Percentiles rank a stretch among this genome's conserved stretches.
These are phyloP conservation scores for Diaporthe humulicola DNA, from an alignment of 2,329 filamentous ascomycete species.

Conservation along the genomic window DNA sequence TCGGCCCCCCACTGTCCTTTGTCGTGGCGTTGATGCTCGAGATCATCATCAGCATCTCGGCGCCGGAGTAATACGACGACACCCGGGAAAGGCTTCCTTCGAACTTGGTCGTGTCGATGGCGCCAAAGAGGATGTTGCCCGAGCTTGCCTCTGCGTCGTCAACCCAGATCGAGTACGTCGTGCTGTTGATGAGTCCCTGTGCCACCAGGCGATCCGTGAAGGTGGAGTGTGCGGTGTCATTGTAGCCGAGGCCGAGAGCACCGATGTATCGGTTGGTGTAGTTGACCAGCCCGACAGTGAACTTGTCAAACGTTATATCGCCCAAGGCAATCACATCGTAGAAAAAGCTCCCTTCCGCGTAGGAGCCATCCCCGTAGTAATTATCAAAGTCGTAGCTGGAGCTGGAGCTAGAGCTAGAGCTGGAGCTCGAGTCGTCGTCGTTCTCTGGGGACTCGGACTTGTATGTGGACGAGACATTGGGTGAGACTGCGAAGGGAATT, in stretches of 20 bases:
- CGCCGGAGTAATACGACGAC: constrained; percentile 8
- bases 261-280: constrained; percentile 42
- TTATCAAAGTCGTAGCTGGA: constrained; percentile 37
- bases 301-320: constrained; percentile 44
- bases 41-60: constrained; percentile 19
- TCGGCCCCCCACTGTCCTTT: constrained; percentile 22
- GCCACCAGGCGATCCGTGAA: constrained; percentile 48
- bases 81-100: constrained; percentile 33
- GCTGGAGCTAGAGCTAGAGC: constrained; percentile 11
- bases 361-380: constrained; percentile 37
- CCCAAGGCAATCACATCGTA: constrained; percentile 47
- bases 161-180: constrained; percentile 51
- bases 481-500: constrained; percentile 17
- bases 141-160: constrained; percentile 45
- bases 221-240: constrained; percentile 38
- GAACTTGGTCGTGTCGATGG: constrained; percentile 48
- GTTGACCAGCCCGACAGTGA: constrained; percentile 47
- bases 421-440: neutral
- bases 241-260: constrained; percentile 48
- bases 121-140: constrained; percentile 49
- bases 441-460: constrained; percentile 35
- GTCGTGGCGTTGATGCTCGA: constrained; percentile 37
- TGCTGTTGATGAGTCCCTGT: constrained; percentile 45
- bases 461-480: constrained; percentile 44
- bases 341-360: constrained; percentile 44